Conservation (phyloP, 352 stramenopile species). For the Pythium phragmitis region DNA sequence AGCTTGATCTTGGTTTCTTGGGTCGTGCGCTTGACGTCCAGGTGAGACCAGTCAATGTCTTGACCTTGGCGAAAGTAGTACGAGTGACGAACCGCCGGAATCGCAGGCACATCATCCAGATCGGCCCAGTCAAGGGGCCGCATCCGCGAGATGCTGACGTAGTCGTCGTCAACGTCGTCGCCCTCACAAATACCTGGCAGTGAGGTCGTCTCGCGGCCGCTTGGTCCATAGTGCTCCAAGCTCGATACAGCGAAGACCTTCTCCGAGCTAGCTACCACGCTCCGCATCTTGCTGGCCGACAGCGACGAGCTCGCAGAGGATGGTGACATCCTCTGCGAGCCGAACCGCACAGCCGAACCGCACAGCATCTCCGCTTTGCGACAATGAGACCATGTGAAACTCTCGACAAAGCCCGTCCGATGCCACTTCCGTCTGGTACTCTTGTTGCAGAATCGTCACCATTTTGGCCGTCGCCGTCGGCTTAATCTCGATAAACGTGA, state of each 20-base stretch:
- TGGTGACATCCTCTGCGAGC: too few species aligned
- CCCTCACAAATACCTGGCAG: background rate
- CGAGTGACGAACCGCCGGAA: conserved; percentile 35
- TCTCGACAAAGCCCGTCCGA: conserved; percentile 18
- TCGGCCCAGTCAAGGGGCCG: conserved; percentile 24
- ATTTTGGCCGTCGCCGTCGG: conserved; percentile 34
- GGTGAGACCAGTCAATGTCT: conserved; percentile 30
- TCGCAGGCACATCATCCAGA: conserved; percentile 1
- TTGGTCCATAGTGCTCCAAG: conserved; percentile 5
- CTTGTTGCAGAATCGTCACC: conserved; percentile 27
- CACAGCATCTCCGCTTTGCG: conserved; percentile 11
- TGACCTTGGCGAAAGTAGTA: conserved; percentile 30
- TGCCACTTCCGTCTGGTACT: conserved; percentile 21
- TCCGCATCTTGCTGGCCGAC: conserved; percentile 28
- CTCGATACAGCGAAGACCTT: background rate
- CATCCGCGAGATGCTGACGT: background rate
- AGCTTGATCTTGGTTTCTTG: conserved; percentile 39
- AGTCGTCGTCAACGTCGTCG: background rate
- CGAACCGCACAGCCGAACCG: conserved; percentile 27
- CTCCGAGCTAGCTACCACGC: conserved; percentile 17
- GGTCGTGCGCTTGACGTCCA: conserved; percentile 34
- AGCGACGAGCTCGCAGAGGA: conserved; percentile 31
- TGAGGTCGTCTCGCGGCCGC: conserved; percentile 3
- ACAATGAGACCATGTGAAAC: conserved; percentile 29
- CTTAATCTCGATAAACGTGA: conserved; percentile 38